Evolutionary conservation across 2,329 filamentous ascomycete genomes (phyloP).

Genomic region (Clonostachys byssicola): DNA sequence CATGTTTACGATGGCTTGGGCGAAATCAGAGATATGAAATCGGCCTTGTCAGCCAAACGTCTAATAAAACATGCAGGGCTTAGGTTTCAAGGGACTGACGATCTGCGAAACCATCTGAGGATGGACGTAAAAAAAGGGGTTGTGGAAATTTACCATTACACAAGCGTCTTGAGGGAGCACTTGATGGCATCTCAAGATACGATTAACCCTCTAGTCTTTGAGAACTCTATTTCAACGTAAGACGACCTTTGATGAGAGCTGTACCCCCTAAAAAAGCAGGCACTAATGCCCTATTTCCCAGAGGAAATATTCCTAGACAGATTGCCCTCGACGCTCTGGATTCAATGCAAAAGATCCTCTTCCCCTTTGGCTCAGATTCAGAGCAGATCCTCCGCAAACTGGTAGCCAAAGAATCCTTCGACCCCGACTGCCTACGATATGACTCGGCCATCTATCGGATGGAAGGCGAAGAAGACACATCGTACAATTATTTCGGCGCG

Average conservation of each 20-base stretch:
- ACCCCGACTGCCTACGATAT: conserved; percentile 5
- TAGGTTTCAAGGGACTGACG: conserved; percentile 2
- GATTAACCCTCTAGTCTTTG: not conserved
- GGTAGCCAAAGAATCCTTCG: conserved; percentile 4
- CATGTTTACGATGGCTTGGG: too few species aligned
- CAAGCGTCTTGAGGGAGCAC: conserved; percentile 7
- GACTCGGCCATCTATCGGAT: conserved; percentile 2
- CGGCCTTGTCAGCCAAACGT: too few species aligned
- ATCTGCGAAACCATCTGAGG: conserved; percentile 6
- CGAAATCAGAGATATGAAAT: too few species aligned
- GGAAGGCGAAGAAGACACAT: conserved; percentile 3
- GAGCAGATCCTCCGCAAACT: conserved; percentile 3
- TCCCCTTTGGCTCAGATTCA: conserved; percentile 8
- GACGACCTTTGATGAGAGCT: not conserved
- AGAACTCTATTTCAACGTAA: not conserved
- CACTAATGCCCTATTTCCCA: not conserved
- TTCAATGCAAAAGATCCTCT: conserved; percentile 7
- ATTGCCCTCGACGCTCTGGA: conserved; percentile 6
- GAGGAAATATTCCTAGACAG: conserved; percentile 7
- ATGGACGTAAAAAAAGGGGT: conserved; percentile 3
- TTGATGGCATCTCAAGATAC: conserved; percentile 4
- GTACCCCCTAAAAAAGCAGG: not conserved
- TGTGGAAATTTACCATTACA: conserved; percentile 6
- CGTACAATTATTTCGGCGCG: conserved; percentile 5
- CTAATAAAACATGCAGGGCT: not conserved